A percentile compares a stretch with the other conserved stretches of the same genome.
Conservation (phyloP, 208 protist genomes). For the Borovskyia barvae region DNA sequence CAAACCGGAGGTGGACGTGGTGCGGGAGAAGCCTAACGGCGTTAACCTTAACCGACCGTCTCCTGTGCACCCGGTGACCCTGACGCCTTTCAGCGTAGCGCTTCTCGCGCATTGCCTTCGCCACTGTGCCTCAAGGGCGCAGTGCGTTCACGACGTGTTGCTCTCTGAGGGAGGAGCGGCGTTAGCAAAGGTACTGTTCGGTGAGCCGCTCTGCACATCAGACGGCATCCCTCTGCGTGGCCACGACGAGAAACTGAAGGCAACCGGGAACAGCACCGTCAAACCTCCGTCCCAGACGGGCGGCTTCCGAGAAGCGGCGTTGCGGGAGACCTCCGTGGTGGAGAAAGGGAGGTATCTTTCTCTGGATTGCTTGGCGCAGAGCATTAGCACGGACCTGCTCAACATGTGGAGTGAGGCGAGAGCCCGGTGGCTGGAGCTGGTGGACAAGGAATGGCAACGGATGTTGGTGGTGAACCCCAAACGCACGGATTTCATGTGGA, state of each 20-base stretch:
- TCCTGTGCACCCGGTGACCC: slow-evolving; percentile 32
- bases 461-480: slow-evolving; percentile 35
- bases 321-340: slow-evolving; percentile 25
- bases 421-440: slow-evolving; percentile 54
- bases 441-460: slow-evolving; percentile 57
- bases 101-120: slow-evolving; percentile 22
- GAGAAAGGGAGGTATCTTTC: slow-evolving; percentile 53
- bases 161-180: slow-evolving; percentile 3
- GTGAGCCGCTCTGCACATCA: slow-evolving; percentile 39
- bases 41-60: slow-evolving; percentile 60
- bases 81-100: slow-evolving; percentile 57
- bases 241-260: slow-evolving; percentile 36
- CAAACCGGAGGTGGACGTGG: slow-evolving; percentile 11
- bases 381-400: slow-evolving; percentile 44
- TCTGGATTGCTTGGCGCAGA: slow-evolving; percentile 27
- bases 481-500: slow-evolving; percentile 76
- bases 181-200: slow-evolving; percentile 50
- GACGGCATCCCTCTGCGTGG: slow-evolving; percentile 55
- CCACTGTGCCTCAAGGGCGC: slow-evolving; percentile 28
- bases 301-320: slow-evolving; percentile 53
- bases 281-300: slow-evolving; percentile 26
- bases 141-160: slow-evolving; percentile 34
- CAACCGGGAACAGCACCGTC: slow-evolving; percentile 11
- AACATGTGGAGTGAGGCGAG: slow-evolving; percentile 64
- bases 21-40: slow-evolving; percentile 67